phyloP scores from a whole-genome alignment of 2,329 filamentous ascomycete species.

The Pestalotiopsis sp. region DNA sequence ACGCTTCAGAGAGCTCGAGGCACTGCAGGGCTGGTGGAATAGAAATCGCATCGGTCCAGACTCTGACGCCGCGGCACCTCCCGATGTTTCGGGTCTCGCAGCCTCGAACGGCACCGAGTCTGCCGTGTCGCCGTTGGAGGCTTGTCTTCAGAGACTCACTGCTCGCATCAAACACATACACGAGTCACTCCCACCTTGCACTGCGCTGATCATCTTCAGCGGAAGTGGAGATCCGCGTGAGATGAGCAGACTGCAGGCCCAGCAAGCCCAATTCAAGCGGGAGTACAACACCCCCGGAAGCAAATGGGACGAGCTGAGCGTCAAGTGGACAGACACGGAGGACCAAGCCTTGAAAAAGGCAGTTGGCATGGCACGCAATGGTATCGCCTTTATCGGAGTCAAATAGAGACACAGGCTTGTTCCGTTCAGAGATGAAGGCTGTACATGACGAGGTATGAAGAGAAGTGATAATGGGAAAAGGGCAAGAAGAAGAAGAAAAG shows the following conservation, averaged over 20 bases:
- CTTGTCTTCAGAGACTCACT: slow-evolving; percentile 47
- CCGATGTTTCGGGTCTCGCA: slow-evolving; percentile 27
- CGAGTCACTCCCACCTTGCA: slow-evolving; percentile 63
- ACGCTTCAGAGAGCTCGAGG: slow-evolving; percentile 67
- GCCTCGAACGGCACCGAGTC: slow-evolving; percentile 2
- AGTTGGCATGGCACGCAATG: slow-evolving; percentile 58
- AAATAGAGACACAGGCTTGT: slow-evolving; percentile 46
- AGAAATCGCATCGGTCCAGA: slow-evolving; percentile 48
- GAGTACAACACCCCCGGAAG: slow-evolving; percentile 66
- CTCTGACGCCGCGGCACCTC: slow-evolving; percentile 32
- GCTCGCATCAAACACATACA: slow-evolving; percentile 58
- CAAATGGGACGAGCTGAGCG: slow-evolving; percentile 68
- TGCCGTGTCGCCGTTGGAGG: slow-evolving; percentile 41
- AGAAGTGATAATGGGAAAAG: not conserved
- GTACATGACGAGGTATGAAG: slow-evolving; percentile 3
- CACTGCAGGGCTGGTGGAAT: slow-evolving; percentile 70
- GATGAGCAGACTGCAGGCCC: slow-evolving; percentile 63
- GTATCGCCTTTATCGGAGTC: slow-evolving; percentile 66
- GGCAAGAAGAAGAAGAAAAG: not conserved
- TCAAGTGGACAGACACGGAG: slow-evolving; percentile 70
- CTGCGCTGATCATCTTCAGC: slow-evolving; percentile 65
- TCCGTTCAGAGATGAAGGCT: not conserved
- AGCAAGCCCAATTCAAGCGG: slow-evolving; percentile 62
- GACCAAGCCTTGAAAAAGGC: slow-evolving; percentile 64
- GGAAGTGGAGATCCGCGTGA: slow-evolving; percentile 70